Conservation (phyloP, 441 rosid genomes). For the Pelargonium myrrhifolium region DNA sequence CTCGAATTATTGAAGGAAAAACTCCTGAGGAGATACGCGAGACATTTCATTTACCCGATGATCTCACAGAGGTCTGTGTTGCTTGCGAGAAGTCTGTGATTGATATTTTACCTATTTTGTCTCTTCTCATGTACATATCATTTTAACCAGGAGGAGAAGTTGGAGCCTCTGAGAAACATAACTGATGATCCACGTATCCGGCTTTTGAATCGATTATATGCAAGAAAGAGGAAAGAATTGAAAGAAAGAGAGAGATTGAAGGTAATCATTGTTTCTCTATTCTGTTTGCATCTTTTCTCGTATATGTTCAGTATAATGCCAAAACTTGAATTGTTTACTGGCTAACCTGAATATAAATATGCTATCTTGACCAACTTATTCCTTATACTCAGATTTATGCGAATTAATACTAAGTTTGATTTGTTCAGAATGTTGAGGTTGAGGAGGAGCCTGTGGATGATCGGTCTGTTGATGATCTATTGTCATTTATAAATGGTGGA, state of each 20-base stretch:
- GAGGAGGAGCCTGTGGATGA: slow-evolving; percentile 42
- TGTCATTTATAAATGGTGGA: slow-evolving; percentile 40
- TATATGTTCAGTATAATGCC: neutral
- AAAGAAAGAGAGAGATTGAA: slow-evolving; percentile 48
- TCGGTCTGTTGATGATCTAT: slow-evolving; percentile 39
- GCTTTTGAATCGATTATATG: slow-evolving; percentile 53
- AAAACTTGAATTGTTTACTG: neutral
- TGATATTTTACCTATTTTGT: slow-evolving; percentile 1
- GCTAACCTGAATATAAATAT: neutral
- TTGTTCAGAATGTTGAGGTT: slow-evolving; percentile 31
- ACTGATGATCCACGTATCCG: slow-evolving; percentile 55
- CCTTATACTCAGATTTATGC: neutral
- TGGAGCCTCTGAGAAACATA: slow-evolving; percentile 56
- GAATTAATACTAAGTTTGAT: neutral
- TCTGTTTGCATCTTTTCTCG: neutral
- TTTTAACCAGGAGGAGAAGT: slow-evolving; percentile 50
- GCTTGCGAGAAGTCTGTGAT: slow-evolving; percentile 11
- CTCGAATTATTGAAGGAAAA: slow-evolving; percentile 60
- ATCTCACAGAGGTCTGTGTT: slow-evolving; percentile 52
- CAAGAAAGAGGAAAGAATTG: slow-evolving; percentile 54
- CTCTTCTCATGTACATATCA: slow-evolving; percentile 6
- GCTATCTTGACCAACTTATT: neutral
- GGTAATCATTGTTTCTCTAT: slow-evolving; percentile 25
- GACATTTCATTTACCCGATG: slow-evolving; percentile 63
- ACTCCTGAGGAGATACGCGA: slow-evolving; percentile 66